Conservation (phyloP, 768 basidiomycete genomes). For the Russula virescens region DNA sequence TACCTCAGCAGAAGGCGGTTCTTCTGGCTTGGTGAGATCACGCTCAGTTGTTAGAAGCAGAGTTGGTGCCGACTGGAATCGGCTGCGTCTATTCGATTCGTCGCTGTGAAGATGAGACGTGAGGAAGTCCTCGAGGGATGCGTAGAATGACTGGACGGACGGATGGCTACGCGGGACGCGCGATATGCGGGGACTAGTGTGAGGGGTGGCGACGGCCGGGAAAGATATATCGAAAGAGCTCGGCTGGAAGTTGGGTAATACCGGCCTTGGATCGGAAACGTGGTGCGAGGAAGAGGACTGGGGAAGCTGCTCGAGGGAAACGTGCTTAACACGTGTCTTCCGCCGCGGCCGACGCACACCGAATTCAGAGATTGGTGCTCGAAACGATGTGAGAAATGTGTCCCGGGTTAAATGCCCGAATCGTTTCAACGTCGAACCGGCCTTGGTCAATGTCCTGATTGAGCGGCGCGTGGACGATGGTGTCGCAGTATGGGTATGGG, state of each 20-base stretch:
- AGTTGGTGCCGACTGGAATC: constrained; percentile 22
- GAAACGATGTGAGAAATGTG: constrained; percentile 22
- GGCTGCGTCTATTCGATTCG: constrained; percentile 19
- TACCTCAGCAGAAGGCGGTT: background rate
- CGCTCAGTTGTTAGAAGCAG: constrained; percentile 16
- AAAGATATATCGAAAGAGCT: constrained; percentile 23
- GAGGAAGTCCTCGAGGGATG: constrained; percentile 25
- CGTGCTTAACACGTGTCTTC: constrained; percentile 19
- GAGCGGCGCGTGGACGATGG: constrained; percentile 19
- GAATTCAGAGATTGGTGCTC: constrained; percentile 20
- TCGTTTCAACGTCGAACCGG: constrained; percentile 21
- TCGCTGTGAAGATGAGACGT: constrained; percentile 20
- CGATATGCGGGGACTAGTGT: constrained; percentile 12
- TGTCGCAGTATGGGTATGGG: constrained; percentile 11
- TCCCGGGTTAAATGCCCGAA: constrained; percentile 21
- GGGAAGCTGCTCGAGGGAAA: constrained; percentile 13
- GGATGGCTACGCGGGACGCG: constrained; percentile 14
- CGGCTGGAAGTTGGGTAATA: constrained; percentile 21
- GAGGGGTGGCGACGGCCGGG: constrained; percentile 17
- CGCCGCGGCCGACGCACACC: constrained; percentile 7
- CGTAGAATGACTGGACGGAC: constrained; percentile 26
- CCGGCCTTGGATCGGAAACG: background rate
- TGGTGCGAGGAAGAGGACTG: constrained; percentile 10
- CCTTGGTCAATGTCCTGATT: constrained; percentile 20
- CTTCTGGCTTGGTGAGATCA: constrained; percentile 3